phyloP scores from a whole-genome alignment of 768 basidiomycete genomes.

The Pleurotus giganteus region DNA sequence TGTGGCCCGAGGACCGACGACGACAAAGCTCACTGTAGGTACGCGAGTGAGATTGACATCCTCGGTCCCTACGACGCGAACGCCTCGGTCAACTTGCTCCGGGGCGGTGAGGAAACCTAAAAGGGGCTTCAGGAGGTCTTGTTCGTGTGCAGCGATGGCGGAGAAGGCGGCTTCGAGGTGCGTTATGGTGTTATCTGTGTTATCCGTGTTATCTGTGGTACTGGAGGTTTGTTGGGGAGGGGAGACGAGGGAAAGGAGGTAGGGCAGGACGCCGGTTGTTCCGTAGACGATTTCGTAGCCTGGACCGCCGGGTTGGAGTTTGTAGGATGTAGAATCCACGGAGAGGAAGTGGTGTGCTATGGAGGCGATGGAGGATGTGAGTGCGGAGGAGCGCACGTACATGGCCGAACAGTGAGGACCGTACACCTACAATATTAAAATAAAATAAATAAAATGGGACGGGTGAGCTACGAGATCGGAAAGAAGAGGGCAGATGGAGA shows the following conservation, averaged over 20 bases:
- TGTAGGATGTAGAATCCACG: slow-evolving; percentile 45
- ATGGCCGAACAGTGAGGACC: slow-evolving; percentile 70
- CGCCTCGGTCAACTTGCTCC: slow-evolving; percentile 52
- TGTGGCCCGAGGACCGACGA: slow-evolving; percentile 53
- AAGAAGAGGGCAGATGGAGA: neutral
- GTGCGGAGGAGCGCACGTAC: slow-evolving; percentile 51
- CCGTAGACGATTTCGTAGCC: slow-evolving; percentile 72
- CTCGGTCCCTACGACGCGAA: slow-evolving; percentile 67
- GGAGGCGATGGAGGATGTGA: slow-evolving; percentile 51
- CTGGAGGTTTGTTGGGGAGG: neutral
- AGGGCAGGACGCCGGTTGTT: slow-evolving; percentile 56
- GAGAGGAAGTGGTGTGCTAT: slow-evolving; percentile 72
- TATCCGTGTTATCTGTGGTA: too few species aligned
- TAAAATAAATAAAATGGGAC: too few species aligned
- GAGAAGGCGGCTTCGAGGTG: slow-evolving; percentile 50
- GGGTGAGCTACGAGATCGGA: neutral
- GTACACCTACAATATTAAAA: slow-evolving; percentile 51
- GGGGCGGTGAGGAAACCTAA: slow-evolving; percentile 52
- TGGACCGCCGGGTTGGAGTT: slow-evolving; percentile 72
- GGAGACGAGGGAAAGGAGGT: slow-evolving; percentile 61
- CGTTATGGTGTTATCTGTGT: neutral
- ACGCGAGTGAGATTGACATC: slow-evolving; percentile 40
- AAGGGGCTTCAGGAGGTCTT: slow-evolving; percentile 50
- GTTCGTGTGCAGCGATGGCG: slow-evolving; percentile 62
- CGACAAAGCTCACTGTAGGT: slow-evolving; percentile 73